Evolutionary conservation across 73 alveolate genomes (phyloP).

Genomic region (Loxodes magnus): DNA sequence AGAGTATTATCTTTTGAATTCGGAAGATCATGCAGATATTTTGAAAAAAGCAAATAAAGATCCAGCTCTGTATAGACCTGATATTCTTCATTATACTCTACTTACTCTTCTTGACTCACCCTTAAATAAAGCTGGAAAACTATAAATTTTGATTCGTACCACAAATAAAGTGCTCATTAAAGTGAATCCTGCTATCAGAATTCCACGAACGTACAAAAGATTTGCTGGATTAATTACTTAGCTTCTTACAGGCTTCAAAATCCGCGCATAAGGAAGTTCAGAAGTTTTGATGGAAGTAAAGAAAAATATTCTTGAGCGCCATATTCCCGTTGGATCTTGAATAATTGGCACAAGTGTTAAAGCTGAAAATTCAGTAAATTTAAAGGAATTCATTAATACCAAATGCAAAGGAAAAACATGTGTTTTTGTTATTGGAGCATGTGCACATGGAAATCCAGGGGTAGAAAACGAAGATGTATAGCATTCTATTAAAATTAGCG

Average conservation of each 20-base stretch:
- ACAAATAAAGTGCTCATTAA: conserved; percentile 72
- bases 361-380: conserved; percentile 61
- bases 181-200: conserved; percentile 70
- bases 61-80: conserved; percentile 90
- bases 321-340: conserved; percentile 77
- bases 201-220: conserved; percentile 89
- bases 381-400: conserved; percentile 49
- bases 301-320: conserved; percentile 78
- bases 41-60: conserved; percentile 55
- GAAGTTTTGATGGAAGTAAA: conserved; percentile 76
- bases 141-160: conserved; percentile 77
- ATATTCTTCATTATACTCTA: conserved; percentile 84
- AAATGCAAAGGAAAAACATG: conserved; percentile 47
- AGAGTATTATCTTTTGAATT: conserved; percentile 50
- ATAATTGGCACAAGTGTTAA: conserved; percentile 83
- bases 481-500: conserved; percentile 41
- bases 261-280: conserved; percentile 60
- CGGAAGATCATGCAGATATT: conserved; percentile 66
- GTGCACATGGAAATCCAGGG: conserved; percentile 84
- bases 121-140: conserved; percentile 75
- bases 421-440: conserved; percentile 88
- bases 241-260: conserved; percentile 61
- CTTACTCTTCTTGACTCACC: conserved; percentile 86
- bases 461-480: conserved; percentile 63
- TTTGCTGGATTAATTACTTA: conserved; percentile 87